These are phyloP conservation scores for Plectranthus barbatus DNA, from an alignment of 257 asterid species.

Conservation along the genomic window DNA sequence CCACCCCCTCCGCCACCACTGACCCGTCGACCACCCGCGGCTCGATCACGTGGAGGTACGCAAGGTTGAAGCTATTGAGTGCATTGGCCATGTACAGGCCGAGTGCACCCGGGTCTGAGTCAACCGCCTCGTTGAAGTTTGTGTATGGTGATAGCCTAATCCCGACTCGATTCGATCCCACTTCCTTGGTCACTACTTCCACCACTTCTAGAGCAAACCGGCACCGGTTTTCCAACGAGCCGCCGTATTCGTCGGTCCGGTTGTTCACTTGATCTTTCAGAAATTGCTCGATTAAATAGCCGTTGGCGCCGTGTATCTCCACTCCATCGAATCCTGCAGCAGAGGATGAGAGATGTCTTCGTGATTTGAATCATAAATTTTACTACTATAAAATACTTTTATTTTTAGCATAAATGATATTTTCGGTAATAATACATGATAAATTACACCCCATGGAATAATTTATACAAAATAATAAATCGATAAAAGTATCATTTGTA, in stretches of 20 bases:
- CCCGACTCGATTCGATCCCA: slow-evolving; percentile 35
- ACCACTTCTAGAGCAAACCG: slow-evolving; percentile 29
- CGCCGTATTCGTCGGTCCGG: slow-evolving; percentile 37
- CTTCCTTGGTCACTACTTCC: slow-evolving; percentile 24
- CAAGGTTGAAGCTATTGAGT: slow-evolving; percentile 18
- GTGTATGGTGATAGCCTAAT: slow-evolving; percentile 28
- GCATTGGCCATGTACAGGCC: slow-evolving; percentile 34
- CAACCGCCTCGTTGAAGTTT: slow-evolving; percentile 16
- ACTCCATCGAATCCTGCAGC: slow-evolving; percentile 42
- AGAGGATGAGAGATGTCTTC: no score
- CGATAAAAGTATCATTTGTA: no score
- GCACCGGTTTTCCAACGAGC: slow-evolving; percentile 30
- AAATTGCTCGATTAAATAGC: slow-evolving; percentile 38
- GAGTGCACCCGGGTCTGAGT: slow-evolving; percentile 23
- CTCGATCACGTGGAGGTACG: slow-evolving; percentile 39
- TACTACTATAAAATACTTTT: no score
- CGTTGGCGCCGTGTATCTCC: slow-evolving; percentile 41
- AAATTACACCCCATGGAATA: no score
- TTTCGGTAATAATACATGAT: no score
- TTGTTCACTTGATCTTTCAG: slow-evolving; percentile 36
- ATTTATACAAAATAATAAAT: no score
- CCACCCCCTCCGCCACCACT: not conserved
- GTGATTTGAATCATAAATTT: no score
- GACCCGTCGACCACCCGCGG: slow-evolving; percentile 23
- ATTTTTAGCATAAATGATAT: no score